These are phyloP conservation scores for Metschnikowia gelsemii DNA, from an alignment of 805 yeast species.

Conservation along the genomic window DNA sequence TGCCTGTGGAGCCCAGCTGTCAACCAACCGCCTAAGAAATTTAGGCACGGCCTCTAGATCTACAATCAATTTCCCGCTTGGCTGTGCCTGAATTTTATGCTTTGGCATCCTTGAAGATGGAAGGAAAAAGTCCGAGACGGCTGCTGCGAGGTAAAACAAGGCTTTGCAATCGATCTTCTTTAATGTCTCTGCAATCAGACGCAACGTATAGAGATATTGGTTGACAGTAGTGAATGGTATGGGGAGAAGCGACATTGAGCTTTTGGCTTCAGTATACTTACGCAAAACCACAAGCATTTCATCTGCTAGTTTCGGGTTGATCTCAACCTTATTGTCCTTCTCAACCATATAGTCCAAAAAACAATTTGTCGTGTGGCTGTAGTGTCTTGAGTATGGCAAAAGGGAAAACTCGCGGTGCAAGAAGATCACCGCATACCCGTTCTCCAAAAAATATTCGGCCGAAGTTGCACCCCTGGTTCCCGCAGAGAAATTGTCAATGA, in stretches of 20 bases:
- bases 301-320: slow-evolving; percentile 57
- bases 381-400: slow-evolving; percentile 88
- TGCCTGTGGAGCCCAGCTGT: slow-evolving; percentile 92
- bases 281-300: slow-evolving; percentile 60
- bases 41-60: slow-evolving; percentile 96
- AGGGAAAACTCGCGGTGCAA: slow-evolving; percentile 89
- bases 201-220: slow-evolving; percentile 85
- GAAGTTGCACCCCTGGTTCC: slow-evolving; percentile 98
- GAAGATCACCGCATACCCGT: slow-evolving; percentile 90
- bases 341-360: slow-evolving; percentile 81
- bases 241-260: slow-evolving; percentile 53
- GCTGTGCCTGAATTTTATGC: slow-evolving; percentile 90
- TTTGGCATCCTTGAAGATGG: slow-evolving; percentile 85
- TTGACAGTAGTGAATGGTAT: slow-evolving; percentile 94
- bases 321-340: slow-evolving; percentile 53
- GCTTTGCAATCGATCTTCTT: slow-evolving; percentile 56
- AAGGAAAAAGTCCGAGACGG: slow-evolving; percentile 93
- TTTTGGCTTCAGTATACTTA: slow-evolving; percentile 53
- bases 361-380: slow-evolving; percentile 78
- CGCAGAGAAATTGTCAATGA: slow-evolving; percentile 94
- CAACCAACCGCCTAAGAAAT: slow-evolving; percentile 81
- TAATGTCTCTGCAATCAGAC: slow-evolving; percentile 60
- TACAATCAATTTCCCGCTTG: slow-evolving; percentile 74
- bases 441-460: slow-evolving; percentile 84
- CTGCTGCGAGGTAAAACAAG: slow-evolving; percentile 90